These are phyloP conservation scores for Claviceps quebecensis DNA, from an alignment of 2,329 filamentous ascomycete species.

Conservation along the genomic window DNA sequence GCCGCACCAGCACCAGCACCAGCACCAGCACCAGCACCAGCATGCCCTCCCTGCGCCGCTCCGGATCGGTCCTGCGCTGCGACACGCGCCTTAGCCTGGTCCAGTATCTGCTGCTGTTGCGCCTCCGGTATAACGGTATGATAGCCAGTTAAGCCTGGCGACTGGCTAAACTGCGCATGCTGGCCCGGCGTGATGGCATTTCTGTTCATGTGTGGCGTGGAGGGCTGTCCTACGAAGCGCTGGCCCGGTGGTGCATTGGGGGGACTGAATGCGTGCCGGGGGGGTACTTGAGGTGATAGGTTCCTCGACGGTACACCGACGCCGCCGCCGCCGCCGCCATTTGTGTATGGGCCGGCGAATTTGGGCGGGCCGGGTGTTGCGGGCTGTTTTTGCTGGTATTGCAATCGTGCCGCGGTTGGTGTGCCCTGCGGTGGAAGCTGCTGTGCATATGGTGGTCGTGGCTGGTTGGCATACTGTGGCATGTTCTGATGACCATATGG, in stretches of 20 bases:
- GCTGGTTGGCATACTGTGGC: slow-evolving; percentile 32
- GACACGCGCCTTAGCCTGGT: slow-evolving; percentile 35
- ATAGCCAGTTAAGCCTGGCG: slow-evolving; percentile 29
- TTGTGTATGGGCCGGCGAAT: slow-evolving; percentile 23
- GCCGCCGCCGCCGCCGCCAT: slow-evolving; percentile 16
- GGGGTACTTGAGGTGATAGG: slow-evolving; percentile 30
- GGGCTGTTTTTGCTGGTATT: slow-evolving; percentile 19
- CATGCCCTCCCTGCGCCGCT: slow-evolving; percentile 15
- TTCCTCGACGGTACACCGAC: slow-evolving; percentile 24
- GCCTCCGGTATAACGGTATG: slow-evolving; percentile 35
- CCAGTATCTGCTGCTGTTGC: slow-evolving; percentile 35
- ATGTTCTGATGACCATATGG: slow-evolving; percentile 38
- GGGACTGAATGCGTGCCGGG: slow-evolving; percentile 24
- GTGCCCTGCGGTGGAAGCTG: slow-evolving; percentile 28
- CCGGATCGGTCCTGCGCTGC: slow-evolving; percentile 30
- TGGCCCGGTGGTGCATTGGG: slow-evolving; percentile 20
- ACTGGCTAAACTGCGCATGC: slow-evolving; percentile 18
- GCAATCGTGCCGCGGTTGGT: slow-evolving; percentile 27
- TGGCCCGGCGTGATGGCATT: slow-evolving; percentile 20
- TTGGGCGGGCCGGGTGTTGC: slow-evolving; percentile 23
- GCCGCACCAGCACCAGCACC: neutral
- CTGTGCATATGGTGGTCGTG: slow-evolving; percentile 25
- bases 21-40: neutral
- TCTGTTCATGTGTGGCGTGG: slow-evolving; percentile 17
- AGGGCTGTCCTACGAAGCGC: slow-evolving; percentile 16